phyloP scores from a whole-genome alignment of 2,329 filamentous ascomycete genomes.

The Verticillium nubilum region DNA sequence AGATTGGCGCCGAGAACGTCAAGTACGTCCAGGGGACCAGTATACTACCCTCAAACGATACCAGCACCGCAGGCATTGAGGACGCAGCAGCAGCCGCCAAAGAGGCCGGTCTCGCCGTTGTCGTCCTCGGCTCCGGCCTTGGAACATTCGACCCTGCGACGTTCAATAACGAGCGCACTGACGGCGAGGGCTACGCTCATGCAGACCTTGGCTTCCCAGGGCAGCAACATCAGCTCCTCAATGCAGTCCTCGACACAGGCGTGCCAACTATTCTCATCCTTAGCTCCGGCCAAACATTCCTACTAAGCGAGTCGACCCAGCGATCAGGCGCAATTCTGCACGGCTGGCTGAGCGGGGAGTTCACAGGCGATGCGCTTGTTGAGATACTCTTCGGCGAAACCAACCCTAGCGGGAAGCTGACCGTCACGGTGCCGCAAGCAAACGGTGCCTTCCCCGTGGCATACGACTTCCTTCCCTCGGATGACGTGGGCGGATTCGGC shows the following conservation, averaged over 20 bases:
- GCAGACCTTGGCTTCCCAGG: conserved; percentile 24
- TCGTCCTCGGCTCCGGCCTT: conserved; percentile 22
- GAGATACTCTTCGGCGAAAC: conserved; percentile 59
- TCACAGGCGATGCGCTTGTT: conserved; percentile 56
- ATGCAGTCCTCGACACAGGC: conserved; percentile 22
- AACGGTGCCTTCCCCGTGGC: conserved; percentile 50
- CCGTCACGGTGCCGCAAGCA: conserved; percentile 41
- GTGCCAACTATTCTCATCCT: conserved; percentile 23
- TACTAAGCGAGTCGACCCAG: conserved; percentile 20
- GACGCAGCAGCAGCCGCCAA: conserved; percentile 20
- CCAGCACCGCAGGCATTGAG: conserved; percentile 7
- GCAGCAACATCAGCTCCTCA: conserved; percentile 26
- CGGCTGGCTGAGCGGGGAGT: conserved; percentile 58
- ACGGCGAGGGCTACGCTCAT: conserved; percentile 24
- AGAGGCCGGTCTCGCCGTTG: conserved; percentile 20
- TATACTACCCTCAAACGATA: conserved; percentile 11
- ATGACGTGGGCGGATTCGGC: conserved; percentile 53
- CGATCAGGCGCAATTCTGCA: conserved; percentile 52
- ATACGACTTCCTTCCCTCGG: conserved; percentile 59
- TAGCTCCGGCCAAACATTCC: conserved; percentile 24
- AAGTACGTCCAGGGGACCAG: conserved; percentile 12
- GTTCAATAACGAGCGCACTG: conserved; percentile 24
- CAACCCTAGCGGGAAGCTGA: conserved; percentile 42
- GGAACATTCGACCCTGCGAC: conserved; percentile 17
- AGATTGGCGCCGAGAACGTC: conserved; percentile 16